Conservation (phyloP, 352 stramenopile genomes). For the Phytophthora cactorum region DNA sequence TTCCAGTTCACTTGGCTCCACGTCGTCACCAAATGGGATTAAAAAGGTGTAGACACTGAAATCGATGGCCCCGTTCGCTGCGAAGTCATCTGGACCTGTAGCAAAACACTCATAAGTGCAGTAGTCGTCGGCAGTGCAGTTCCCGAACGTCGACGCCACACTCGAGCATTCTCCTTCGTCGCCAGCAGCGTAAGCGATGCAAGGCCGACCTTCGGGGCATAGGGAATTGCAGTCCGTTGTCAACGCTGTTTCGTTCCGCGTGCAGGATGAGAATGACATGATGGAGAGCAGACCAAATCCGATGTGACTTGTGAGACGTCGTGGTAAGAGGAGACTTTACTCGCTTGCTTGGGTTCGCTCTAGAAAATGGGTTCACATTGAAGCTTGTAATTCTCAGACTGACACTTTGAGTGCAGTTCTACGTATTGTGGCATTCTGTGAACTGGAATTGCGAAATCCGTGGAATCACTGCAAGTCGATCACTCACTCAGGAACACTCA, state of each 20-base stretch:
- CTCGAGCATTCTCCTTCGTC: conserved; percentile 19
- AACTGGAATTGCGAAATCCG: too few species aligned
- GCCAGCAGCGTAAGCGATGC: conserved; percentile 51
- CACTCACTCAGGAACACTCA: too few species aligned
- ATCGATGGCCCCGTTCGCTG: conserved; percentile 55
- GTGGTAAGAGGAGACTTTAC: conserved; percentile 4
- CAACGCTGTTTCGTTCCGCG: conserved; percentile 47
- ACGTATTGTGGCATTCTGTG: neutral
- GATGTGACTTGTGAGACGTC: conserved; percentile 14
- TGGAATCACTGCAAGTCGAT: too few species aligned
- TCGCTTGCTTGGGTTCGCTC: conserved; percentile 2
- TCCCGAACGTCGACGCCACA: conserved; percentile 36
- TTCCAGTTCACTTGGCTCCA: neutral
- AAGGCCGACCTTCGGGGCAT: conserved; percentile 58
- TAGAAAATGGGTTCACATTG: conserved; percentile 22
- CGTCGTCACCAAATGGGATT: conserved; percentile 51
- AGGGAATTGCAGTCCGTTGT: conserved; percentile 52
- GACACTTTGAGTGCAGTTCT: neutral
- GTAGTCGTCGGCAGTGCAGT: conserved; percentile 39
- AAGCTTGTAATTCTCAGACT: neutral
- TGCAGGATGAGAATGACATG: conserved; percentile 30
- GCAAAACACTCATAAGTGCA: conserved; percentile 69
- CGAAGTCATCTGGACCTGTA: conserved; percentile 53
- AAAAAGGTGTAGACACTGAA: conserved; percentile 67
- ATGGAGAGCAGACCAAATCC: conserved; percentile 2